Percentiles rank a stretch among this genome's conserved stretches.
Conservation (phyloP, 2,329 filamentous ascomycete species). For the Ascosphaera acerosa region DNA sequence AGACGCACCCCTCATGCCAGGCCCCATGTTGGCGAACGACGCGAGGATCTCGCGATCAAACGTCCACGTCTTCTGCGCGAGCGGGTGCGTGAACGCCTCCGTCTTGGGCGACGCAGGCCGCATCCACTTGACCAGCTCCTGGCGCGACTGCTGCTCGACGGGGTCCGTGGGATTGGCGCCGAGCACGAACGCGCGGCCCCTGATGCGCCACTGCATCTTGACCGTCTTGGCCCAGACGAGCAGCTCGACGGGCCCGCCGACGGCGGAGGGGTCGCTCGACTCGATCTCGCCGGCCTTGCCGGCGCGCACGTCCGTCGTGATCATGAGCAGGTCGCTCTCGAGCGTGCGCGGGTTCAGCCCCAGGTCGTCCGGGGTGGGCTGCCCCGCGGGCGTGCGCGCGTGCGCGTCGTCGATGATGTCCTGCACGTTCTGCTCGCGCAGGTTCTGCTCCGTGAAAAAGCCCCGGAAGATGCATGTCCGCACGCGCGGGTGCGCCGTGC, state of each 20-base stretch:
- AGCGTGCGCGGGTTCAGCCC: conserved; percentile 38
- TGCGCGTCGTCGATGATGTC: conserved; percentile 27
- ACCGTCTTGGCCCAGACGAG: conserved; percentile 53
- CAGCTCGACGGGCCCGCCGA: conserved; percentile 51
- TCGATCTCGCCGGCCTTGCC: conserved; percentile 53
- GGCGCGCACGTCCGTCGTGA: conserved; percentile 80
- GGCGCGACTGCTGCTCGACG: conserved; percentile 19
- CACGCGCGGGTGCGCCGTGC: conserved; percentile 24
- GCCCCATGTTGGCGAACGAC: conserved; percentile 74
- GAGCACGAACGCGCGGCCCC: conserved; percentile 51
- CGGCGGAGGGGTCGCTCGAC: conserved; percentile 27
- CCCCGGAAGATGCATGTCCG: conserved; percentile 69
- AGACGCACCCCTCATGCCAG: conserved; percentile 42
- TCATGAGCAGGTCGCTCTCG: conserved; percentile 51
- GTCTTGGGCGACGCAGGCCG: conserved; percentile 12
- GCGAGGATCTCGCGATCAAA: conserved; percentile 59
- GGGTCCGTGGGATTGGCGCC: conserved; percentile 39
- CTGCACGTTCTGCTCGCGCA: conserved; percentile 50
- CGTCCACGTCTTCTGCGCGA: conserved; percentile 32
- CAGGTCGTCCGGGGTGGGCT: conserved; percentile 3
- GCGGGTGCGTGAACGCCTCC: not conserved
- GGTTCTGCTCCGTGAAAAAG: conserved; percentile 39
- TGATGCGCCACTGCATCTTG: conserved; percentile 62
- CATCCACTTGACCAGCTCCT: conserved; percentile 33
- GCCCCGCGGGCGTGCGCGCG: not conserved